Conservation (phyloP, 495 filamentous ascomycete species). For the Patellaria atrata region DNA sequence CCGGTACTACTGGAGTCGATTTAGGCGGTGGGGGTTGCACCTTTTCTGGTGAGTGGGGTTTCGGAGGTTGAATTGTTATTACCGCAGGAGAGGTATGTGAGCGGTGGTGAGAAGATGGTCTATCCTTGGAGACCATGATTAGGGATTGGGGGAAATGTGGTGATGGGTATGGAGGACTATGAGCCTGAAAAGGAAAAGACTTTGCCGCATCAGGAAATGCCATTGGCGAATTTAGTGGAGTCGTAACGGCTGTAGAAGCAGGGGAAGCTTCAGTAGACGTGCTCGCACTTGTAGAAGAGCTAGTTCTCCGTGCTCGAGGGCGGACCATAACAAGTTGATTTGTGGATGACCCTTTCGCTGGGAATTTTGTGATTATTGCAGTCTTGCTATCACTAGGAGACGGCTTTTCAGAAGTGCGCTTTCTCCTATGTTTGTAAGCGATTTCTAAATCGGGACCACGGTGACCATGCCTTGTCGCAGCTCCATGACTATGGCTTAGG, state of each 20-base stretch:
- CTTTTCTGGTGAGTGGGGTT: neutral
- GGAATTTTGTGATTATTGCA: conserved; percentile 10
- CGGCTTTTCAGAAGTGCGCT: conserved; percentile 3
- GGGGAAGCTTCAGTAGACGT: conserved; percentile 3
- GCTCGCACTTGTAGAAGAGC: conserved; percentile 9
- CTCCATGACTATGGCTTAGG: neutral
- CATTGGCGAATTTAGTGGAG: conserved; percentile 9
- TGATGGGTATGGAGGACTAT: neutral
- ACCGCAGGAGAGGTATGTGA: conserved; percentile 14
- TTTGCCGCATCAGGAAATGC: conserved; percentile 10
- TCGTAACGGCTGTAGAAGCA: conserved; percentile 9
- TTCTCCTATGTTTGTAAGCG: no score
- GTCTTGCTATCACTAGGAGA: conserved; percentile 4
- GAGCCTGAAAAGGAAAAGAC: conserved; percentile 6
- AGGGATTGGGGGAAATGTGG: neutral
- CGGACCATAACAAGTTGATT: conserved; percentile 16
- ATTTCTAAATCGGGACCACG: no score
- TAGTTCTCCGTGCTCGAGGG: conserved; percentile 10
- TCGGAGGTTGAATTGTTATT: conserved; percentile 2
- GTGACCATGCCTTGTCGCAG: conserved; percentile 7
- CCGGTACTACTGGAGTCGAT: neutral
- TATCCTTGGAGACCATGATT: neutral
- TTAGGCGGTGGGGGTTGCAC: neutral
- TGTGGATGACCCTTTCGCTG: conserved; percentile 11
- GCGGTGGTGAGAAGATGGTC: conserved; percentile 9